These are phyloP conservation scores for Monosporascus ibericus DNA, from an alignment of 2,329 filamentous ascomycete species.

Conservation along the genomic window DNA sequence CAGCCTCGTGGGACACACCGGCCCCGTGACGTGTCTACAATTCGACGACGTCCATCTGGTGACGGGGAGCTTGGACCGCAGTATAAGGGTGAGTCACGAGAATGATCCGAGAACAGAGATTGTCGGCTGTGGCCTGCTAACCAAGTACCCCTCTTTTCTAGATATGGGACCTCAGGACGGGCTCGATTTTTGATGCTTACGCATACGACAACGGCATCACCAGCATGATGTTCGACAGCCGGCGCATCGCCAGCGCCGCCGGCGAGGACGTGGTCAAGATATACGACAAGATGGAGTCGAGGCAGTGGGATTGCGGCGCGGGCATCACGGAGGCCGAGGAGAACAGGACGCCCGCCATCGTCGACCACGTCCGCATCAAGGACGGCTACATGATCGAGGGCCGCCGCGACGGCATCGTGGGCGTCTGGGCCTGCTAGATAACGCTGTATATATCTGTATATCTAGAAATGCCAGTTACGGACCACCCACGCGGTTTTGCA, in stretches of 20 bases:
- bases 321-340: conserved; percentile 66
- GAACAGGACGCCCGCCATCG: conserved; percentile 57
- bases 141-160: conserved; percentile 35
- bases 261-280: conserved; percentile 94
- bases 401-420: conserved; percentile 77
- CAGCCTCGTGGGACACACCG: conserved; percentile 91
- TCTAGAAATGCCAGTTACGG: background rate
- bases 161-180: conserved; percentile 98
- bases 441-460: background rate
- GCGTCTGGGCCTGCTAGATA: conserved; percentile 60
- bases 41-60: conserved; percentile 95
- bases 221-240: conserved; percentile 93
- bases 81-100: conserved; percentile 70
- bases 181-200: conserved; percentile 91
- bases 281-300: conserved; percentile 93
- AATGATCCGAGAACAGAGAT: background rate
- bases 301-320: conserved; percentile 94
- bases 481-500: no score
- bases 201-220: conserved; percentile 90
- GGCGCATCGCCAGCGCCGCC: conserved; percentile 83
- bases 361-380: conserved; percentile 84
- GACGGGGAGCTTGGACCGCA: conserved; percentile 86
- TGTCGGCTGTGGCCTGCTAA: conserved; percentile 2
- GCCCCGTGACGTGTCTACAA: conserved; percentile 86
- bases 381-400: conserved; percentile 94